Conservation (phyloP, 2,329 filamentous ascomycete species). For the Aquanectria penicillioides region DNA sequence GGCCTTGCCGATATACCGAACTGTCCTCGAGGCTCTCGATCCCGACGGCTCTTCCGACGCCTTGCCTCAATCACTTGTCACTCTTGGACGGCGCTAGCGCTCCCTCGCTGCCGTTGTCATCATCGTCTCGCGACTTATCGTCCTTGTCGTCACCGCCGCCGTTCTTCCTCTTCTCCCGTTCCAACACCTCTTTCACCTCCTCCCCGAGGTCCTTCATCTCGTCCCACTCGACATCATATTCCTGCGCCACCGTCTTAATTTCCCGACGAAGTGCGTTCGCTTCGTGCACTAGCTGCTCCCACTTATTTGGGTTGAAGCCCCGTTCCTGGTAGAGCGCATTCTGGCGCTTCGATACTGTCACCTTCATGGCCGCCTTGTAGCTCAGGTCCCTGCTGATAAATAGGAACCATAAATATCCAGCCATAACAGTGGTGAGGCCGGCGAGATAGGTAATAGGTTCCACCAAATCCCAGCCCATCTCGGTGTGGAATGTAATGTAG, state of each 20-base stretch:
- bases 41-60: background rate
- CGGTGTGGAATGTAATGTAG: conserved; percentile 75
- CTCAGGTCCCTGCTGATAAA: conserved; percentile 91
- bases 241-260: conserved; percentile 81
- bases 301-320: conserved; percentile 79
- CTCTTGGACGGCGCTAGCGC: conserved; percentile 7
- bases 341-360: conserved; percentile 84
- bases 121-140: conserved; percentile 52
- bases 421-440: conserved; percentile 86
- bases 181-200: conserved; percentile 67
- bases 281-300: conserved; percentile 83
- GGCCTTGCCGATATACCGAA: conserved; percentile 8
- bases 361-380: conserved; percentile 86
- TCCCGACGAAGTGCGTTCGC: conserved; percentile 81
- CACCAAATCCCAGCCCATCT: conserved; percentile 89
- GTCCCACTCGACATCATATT: conserved; percentile 93
- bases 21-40: background rate
- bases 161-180: conserved; percentile 58
- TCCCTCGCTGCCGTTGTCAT: conserved; percentile 38
- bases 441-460: conserved; percentile 92
- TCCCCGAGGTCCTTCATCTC: conserved; percentile 79
- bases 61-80: conserved; percentile 2
- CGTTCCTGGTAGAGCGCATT: conserved; percentile 77
- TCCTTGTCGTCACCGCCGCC: conserved; percentile 47
- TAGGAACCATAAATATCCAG: conserved; percentile 92